These are phyloP conservation scores for Pinus tabuliformis DNA, from an alignment of 75 land plant genomes.

Conservation along the genomic window DNA sequence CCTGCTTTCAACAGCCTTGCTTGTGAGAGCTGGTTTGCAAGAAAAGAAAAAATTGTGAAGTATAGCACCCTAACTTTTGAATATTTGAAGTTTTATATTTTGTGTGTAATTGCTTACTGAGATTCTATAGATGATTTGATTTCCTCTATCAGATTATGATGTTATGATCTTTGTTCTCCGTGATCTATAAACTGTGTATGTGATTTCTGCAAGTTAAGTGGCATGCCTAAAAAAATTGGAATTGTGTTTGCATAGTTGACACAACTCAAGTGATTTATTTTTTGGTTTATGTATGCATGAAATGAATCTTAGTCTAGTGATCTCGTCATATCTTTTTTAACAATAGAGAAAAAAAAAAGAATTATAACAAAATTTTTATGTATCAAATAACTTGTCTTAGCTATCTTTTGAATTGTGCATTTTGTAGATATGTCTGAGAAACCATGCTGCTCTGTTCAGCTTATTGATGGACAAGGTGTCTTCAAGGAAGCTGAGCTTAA, in stretches of 20 bases:
- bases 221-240: neutral
- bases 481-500: conserved; percentile 64
- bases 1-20: too few relatives aligned
- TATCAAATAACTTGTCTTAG: neutral
- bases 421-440: conserved; percentile 25
- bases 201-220: too few relatives aligned
- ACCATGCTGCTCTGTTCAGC: conserved; percentile 50
- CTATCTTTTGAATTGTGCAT: neutral
- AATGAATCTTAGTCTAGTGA: neutral
- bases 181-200: too few relatives aligned
- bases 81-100: too few relatives aligned
- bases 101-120: too few relatives aligned
- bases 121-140: too few relatives aligned
- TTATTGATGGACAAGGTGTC: conserved; percentile 71
- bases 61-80: too few relatives aligned
- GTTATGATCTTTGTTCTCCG: too few relatives aligned
- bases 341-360: neutral
- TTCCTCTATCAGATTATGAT: too few relatives aligned
- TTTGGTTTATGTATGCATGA: neutral
- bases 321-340: neutral
- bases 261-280: neutral
- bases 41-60: too few relatives aligned
- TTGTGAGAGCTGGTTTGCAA: too few relatives aligned
- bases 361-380: neutral
- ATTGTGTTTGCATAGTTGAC: neutral